phyloP scores from a whole-genome alignment of 345 rosid species.

The Viola odorata region DNA sequence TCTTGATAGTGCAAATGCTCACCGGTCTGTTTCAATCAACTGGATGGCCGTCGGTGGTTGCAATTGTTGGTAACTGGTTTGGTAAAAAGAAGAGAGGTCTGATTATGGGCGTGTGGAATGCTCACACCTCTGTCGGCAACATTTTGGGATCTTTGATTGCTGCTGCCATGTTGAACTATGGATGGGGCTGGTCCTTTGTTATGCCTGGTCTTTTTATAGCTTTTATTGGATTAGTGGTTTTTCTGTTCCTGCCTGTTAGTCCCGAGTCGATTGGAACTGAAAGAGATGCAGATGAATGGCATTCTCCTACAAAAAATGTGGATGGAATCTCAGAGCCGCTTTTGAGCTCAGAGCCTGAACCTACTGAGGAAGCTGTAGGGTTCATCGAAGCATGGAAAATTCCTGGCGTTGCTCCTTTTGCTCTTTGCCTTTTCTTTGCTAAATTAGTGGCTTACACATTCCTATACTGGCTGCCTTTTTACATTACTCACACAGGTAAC shows the following conservation, averaged over 20 bases:
- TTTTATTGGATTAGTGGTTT: constrained; percentile 46
- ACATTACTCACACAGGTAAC: constrained; percentile 75
- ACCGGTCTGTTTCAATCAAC: constrained; percentile 81
- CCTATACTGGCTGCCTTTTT: constrained; percentile 91
- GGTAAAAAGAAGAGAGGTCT: constrained; percentile 81
- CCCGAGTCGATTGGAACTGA: constrained; percentile 54
- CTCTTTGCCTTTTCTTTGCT: constrained; percentile 80
- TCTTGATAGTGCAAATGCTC: constrained; percentile 51
- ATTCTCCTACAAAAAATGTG: no score
- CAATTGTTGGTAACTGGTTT: constrained; percentile 83
- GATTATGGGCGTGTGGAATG: constrained; percentile 90
- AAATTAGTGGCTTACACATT: constrained; percentile 86
- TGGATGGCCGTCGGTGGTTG: constrained; percentile 93
- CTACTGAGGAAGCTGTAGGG: constrained; percentile 48
- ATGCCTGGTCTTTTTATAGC: constrained; percentile 61
- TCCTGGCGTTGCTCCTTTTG: constrained; percentile 84
- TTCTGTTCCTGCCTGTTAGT: constrained; percentile 64
- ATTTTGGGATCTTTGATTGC: constrained; percentile 71
- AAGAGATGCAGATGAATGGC: no score
- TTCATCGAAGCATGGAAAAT: constrained; percentile 84
- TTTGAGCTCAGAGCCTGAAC: no score
- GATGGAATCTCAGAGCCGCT: no score
- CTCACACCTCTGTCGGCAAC: constrained; percentile 83
- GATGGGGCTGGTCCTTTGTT: constrained; percentile 91
- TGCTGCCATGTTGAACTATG: constrained; percentile 50